Evolutionary conservation across 352 stramenopile species (phyloP).

Genomic region (Globisporangium yorkense): DNA sequence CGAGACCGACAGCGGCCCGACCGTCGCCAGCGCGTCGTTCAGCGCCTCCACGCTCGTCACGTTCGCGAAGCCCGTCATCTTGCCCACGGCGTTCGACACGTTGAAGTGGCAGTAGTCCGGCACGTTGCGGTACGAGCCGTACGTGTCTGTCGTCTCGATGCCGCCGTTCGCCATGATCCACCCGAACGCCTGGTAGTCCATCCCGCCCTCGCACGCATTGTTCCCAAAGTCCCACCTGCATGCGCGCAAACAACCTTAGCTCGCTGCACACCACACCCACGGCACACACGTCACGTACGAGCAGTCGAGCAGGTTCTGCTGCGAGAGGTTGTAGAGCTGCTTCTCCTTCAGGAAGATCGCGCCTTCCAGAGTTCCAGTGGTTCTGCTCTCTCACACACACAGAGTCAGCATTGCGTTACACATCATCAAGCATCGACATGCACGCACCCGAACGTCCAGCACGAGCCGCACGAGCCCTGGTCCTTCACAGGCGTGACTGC

Average conservation of each 20-base stretch:
- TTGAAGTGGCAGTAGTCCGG: conserved; percentile 90
- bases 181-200: conserved; percentile 88
- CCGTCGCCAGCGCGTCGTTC: conserved; percentile 71
- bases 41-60: conserved; percentile 68
- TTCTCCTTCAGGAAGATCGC: conserved; percentile 64
- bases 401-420: neutral
- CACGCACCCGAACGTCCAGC: conserved; percentile 86
- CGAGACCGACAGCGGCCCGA: conserved; percentile 86
- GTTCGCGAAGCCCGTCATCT: conserved; percentile 78
- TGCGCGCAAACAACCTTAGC: neutral
- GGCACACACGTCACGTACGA: conserved; percentile 35
- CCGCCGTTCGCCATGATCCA: conserved; percentile 84
- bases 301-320: conserved; percentile 90
- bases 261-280: neutral
- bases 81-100: conserved; percentile 52
- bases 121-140: conserved; percentile 84
- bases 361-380: conserved; percentile 76
- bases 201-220: conserved; percentile 83
- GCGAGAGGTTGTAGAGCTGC: conserved; percentile 77
- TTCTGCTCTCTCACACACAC: conserved; percentile 26
- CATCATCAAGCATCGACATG: neutral
- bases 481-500: conserved; percentile 89
- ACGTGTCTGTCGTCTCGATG: conserved; percentile 74
- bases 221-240: conserved; percentile 87
- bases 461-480: conserved; percentile 88